Evolutionary conservation across 768 basidiomycete species (phyloP).

Genomic region (Royoungia palumana): DNA sequence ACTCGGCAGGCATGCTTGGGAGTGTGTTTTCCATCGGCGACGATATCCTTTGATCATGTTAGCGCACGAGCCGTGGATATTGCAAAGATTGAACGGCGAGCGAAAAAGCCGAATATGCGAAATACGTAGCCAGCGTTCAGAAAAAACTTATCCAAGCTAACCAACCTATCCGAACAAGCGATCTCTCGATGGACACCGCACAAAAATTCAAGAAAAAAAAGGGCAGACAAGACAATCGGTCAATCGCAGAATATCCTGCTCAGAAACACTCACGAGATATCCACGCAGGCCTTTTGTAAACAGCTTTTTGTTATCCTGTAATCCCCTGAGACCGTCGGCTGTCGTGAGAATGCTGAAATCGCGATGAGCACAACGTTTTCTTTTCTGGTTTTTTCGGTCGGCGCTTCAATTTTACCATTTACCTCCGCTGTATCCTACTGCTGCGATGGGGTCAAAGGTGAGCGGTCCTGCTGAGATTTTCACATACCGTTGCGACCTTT

Average conservation of each 20-base stretch:
- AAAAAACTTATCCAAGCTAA: constrained; percentile 35
- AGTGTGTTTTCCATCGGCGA: constrained; percentile 25
- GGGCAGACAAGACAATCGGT: background rate
- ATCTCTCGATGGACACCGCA: constrained; percentile 12
- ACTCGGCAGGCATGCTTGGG: constrained; percentile 25
- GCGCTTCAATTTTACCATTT: constrained; percentile 23
- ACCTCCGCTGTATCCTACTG: constrained; percentile 1
- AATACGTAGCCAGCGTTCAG: constrained; percentile 19
- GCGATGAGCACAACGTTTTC: constrained; percentile 22
- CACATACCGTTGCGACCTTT: background rate
- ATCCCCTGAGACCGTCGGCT: constrained; percentile 36
- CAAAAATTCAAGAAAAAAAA: constrained; percentile 19
- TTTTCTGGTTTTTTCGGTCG: constrained; percentile 29
- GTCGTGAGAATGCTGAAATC: constrained; percentile 36
- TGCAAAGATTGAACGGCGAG: constrained; percentile 16
- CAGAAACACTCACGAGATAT: constrained; percentile 26
- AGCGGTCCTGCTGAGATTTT: constrained; percentile 4
- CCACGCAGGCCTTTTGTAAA: constrained; percentile 16
- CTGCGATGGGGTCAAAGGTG: constrained; percentile 9
- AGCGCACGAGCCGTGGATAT: constrained; percentile 19
- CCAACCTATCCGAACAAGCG: constrained; percentile 26
- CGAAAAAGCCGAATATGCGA: constrained; percentile 33
- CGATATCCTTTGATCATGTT: constrained; percentile 24
- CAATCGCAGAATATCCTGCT: constrained; percentile 9
- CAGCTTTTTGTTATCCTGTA: constrained; percentile 34